phyloP scores from a whole-genome alignment of 108 stramenopile genomes.

The Skeletonema potamos region DNA sequence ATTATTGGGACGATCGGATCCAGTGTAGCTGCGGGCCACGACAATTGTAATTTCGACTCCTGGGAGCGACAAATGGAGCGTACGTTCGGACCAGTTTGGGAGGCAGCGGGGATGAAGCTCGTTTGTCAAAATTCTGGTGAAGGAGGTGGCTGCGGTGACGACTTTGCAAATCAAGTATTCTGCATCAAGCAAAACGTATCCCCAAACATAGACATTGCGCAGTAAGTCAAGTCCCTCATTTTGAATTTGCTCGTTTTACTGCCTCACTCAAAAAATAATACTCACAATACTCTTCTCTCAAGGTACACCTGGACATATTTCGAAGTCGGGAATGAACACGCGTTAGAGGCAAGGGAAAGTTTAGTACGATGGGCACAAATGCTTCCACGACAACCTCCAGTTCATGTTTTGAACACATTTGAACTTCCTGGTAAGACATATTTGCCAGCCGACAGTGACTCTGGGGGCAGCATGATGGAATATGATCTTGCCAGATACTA shows the following conservation, averaged over 20 bases:
- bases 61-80: conserved; percentile 42
- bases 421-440: not conserved
- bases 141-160: conserved; percentile 40
- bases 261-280: no score
- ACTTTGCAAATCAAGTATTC: conserved; percentile 31
- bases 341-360: conserved; percentile 19
- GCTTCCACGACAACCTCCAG: conserved; percentile 41
- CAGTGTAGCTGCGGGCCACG: conserved; percentile 41
- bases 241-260: no score
- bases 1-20: conserved; percentile 31
- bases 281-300: no score
- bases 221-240: not conserved
- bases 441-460: not conserved
- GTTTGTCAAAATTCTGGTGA: conserved; percentile 39
- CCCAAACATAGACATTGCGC: conserved; percentile 23
- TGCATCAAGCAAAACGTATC: conserved; percentile 39
- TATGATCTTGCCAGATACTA: conserved; percentile 28
- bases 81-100: conserved; percentile 23
- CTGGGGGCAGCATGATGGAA: conserved; percentile 8
- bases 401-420: conserved; percentile 45
- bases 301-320: conserved; percentile 52
- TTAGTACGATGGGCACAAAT: conserved; percentile 48
- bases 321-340: conserved; percentile 19
- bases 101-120: conserved; percentile 45
- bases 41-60: conserved; percentile 33